phyloP scores from a whole-genome alignment of 495 filamentous ascomycete genomes.

The Geoglossum glabrum region DNA sequence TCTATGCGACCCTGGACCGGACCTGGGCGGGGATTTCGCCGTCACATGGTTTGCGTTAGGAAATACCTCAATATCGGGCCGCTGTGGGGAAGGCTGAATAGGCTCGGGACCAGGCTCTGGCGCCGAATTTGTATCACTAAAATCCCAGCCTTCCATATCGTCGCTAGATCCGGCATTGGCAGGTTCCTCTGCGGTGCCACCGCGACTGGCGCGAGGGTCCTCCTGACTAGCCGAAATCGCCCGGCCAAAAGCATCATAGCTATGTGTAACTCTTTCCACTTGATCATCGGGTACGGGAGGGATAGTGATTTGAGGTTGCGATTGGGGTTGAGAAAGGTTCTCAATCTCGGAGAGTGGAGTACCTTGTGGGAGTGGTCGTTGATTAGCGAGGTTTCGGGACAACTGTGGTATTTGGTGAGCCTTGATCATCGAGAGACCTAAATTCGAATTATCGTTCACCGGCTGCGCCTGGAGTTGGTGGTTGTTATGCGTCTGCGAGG shows the following conservation, averaged over 20 bases:
- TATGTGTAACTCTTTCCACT: conserved; percentile 6
- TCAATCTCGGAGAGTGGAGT: conserved; percentile 5
- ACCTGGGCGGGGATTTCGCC: conserved; percentile 52
- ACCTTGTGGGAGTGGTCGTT: conserved; percentile 11
- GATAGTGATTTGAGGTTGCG: conserved; percentile 12
- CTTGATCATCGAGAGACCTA: neutral
- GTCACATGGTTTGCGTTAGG: conserved; percentile 61
- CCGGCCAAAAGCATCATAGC: conserved; percentile 4
- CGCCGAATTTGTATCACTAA: conserved; percentile 47
- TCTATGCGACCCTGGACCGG: conserved; percentile 46
- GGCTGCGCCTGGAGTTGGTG: conserved; percentile 28
- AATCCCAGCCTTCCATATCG: conserved; percentile 77
- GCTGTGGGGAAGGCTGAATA: conserved; percentile 24
- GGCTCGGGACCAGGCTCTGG: conserved; percentile 19
- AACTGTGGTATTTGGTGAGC: neutral
- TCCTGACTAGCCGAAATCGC: neutral
- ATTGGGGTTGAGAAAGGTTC: conserved; percentile 5
- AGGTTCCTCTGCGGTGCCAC: neutral
- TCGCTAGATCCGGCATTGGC: conserved; percentile 6
- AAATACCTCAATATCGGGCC: conserved; percentile 71
- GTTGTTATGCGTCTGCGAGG: conserved; percentile 32
- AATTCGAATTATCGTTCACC: conserved; percentile 15
- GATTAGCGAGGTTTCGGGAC: conserved; percentile 5
- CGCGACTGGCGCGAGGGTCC: neutral
- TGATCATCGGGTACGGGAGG: conserved; percentile 11